Conservation (phyloP, 2,329 filamentous ascomycete genomes). For the Stemphylium beticola region DNA sequence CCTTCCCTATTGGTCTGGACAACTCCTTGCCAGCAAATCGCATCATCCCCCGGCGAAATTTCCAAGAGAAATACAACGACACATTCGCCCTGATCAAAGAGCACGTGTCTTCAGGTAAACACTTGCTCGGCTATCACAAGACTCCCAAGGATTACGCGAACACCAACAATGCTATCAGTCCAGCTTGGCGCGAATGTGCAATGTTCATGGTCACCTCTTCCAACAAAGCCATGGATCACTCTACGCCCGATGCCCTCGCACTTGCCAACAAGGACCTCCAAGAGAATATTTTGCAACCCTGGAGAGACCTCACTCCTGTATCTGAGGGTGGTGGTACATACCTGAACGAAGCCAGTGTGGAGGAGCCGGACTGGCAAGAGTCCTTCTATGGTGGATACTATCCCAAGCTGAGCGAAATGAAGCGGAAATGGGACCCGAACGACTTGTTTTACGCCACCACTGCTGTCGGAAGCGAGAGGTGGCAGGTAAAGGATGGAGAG, state of each 20-base stretch:
- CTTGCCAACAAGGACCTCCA: constrained; percentile 12
- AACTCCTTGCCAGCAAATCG: constrained; percentile 34
- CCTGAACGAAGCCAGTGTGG: constrained; percentile 43
- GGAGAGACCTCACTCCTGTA: constrained; percentile 16
- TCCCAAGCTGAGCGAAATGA: constrained; percentile 21
- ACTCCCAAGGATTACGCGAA: constrained; percentile 18
- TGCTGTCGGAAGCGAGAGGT: constrained; percentile 30
- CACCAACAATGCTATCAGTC: constrained; percentile 25
- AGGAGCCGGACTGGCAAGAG: constrained; percentile 41
- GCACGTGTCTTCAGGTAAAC: constrained; percentile 20
- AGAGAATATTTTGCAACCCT: constrained; percentile 20
- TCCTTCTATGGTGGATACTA: constrained; percentile 44
- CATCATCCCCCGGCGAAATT: constrained; percentile 34
- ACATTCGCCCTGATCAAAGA: constrained; percentile 51
- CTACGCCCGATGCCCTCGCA: constrained; percentile 18
- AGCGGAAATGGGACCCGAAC: constrained; percentile 31
- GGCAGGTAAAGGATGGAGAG: constrained; percentile 26
- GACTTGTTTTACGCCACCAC: constrained; percentile 31
- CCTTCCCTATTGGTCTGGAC: constrained; percentile 24
- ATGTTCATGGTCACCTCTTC: constrained; percentile 21
- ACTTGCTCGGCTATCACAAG: constrained; percentile 26
- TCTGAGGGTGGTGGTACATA: constrained; percentile 34
- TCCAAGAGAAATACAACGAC: constrained; percentile 33
- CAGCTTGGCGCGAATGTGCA: constrained; percentile 25
- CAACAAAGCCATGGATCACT: constrained; percentile 5